These are phyloP conservation scores for Claviceps africana DNA, from an alignment of 2,329 filamentous ascomycete species.

Conservation along the genomic window DNA sequence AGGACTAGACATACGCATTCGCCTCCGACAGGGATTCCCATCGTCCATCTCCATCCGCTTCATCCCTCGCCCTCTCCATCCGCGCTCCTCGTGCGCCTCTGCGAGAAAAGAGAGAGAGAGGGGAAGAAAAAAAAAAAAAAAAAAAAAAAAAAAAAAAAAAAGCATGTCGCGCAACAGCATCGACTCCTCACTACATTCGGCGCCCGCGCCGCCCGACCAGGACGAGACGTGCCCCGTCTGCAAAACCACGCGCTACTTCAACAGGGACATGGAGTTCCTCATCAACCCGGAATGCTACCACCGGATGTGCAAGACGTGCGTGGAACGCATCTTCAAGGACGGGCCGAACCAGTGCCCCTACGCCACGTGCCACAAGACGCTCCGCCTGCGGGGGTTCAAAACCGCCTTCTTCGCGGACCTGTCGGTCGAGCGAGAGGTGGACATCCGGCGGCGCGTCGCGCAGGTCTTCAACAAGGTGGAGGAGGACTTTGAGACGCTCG, in stretches of 20 bases:
- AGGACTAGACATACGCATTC: background rate
- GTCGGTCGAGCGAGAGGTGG: constrained; percentile 78
- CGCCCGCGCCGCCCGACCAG: constrained; percentile 12
- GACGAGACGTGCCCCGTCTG: constrained; percentile 88
- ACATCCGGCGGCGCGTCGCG: constrained; percentile 70
- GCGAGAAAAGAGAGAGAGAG: background rate
- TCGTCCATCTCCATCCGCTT: background rate
- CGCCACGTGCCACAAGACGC: constrained; percentile 71
- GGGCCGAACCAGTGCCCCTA: constrained; percentile 89
- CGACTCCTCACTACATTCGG: constrained; percentile 5
- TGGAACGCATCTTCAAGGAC: constrained; percentile 83
- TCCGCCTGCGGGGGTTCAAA: constrained; percentile 74
- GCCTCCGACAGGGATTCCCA: background rate
- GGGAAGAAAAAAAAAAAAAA: background rate
- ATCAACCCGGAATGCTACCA: constrained; percentile 99
- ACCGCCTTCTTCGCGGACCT: constrained; percentile 84
- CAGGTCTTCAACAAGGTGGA: constrained; percentile 75
- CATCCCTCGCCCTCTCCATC: background rate
- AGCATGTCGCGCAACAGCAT: constrained; percentile 20
- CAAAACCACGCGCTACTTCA: constrained; percentile 92
- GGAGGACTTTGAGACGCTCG: constrained; percentile 77
- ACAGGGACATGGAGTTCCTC: constrained; percentile 83
- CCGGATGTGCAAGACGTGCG: constrained; percentile 94
- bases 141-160: background rate
- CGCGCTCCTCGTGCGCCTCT: background rate